Percentiles rank a stretch among this genome's conserved stretches.
Conservation (phyloP, 805 yeast species). For the Spathaspora girioi region DNA sequence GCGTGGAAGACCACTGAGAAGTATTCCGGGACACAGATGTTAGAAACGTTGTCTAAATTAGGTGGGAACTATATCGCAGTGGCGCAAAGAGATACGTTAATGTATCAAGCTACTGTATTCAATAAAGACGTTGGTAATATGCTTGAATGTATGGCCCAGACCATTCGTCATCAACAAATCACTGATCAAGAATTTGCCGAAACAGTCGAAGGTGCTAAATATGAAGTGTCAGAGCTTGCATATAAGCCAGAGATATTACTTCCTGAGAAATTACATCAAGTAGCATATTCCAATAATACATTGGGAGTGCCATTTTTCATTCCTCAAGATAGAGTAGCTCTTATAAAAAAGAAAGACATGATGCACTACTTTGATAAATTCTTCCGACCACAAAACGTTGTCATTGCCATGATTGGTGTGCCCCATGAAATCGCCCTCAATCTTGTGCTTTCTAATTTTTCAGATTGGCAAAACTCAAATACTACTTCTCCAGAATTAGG, state of each 20-base stretch:
- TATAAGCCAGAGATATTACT: slow-evolving; percentile 77
- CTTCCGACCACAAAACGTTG: slow-evolving; percentile 76
- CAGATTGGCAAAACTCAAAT: slow-evolving; percentile 44
- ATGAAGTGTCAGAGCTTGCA: slow-evolving; percentile 81
- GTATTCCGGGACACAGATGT: slow-evolving; percentile 63
- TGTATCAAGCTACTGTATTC: slow-evolving; percentile 94
- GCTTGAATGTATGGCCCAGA: slow-evolving; percentile 73
- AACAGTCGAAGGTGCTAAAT: slow-evolving; percentile 60
- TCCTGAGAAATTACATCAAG: slow-evolving; percentile 86
- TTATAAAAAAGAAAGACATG: slow-evolving; percentile 51
- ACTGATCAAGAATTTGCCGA: slow-evolving; percentile 63
- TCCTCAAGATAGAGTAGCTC: slow-evolving; percentile 63
- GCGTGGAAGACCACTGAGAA: slow-evolving; percentile 73
- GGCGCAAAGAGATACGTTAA: slow-evolving; percentile 84
- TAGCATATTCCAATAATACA: slow-evolving; percentile 70
- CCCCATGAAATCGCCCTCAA: slow-evolving; percentile 64
- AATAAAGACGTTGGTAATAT: slow-evolving; percentile 77
- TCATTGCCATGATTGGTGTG: slow-evolving; percentile 86
- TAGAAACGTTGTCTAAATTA: slow-evolving; percentile 66
- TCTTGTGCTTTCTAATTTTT: slow-evolving; percentile 60
- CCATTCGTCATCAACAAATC: slow-evolving; percentile 68
- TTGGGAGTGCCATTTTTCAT: slow-evolving; percentile 85
- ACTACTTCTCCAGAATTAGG: slow-evolving; percentile 31
- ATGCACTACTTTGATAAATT: slow-evolving; percentile 59
- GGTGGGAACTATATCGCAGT: slow-evolving; percentile 96